Conservation (phyloP, 2,329 filamentous ascomycete species). For the Tolypocladium paradoxum region DNA sequence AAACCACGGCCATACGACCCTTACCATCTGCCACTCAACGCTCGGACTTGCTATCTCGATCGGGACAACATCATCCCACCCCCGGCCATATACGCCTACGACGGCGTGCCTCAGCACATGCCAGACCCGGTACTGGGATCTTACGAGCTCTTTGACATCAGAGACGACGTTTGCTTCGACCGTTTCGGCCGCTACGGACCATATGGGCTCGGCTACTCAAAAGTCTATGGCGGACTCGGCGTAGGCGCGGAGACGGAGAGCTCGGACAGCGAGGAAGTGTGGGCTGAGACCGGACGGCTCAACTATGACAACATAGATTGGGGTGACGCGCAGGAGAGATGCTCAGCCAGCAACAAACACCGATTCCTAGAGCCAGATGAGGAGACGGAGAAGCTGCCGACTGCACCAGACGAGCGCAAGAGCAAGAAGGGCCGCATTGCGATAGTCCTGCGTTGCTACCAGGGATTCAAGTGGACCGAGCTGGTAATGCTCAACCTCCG, state of each 20-base stretch:
- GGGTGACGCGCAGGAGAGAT: constrained; percentile 41
- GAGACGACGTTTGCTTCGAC: constrained; percentile 77
- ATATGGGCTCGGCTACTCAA: constrained; percentile 76
- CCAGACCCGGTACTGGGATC: constrained; percentile 71
- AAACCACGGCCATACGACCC: constrained; percentile 50
- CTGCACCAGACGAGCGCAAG: constrained; percentile 6
- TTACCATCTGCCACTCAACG: constrained; percentile 50
- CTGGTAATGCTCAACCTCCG: constrained; percentile 74
- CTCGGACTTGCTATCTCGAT: constrained; percentile 55
- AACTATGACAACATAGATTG: constrained; percentile 46
- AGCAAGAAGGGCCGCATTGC: constrained; percentile 52
- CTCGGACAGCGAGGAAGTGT: constrained; percentile 53
- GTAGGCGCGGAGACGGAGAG: constrained; percentile 64
- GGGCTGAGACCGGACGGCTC: constrained; percentile 43
- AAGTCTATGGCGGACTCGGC: constrained; percentile 57
- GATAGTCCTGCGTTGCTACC: constrained; percentile 71
- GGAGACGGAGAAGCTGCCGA: constrained; percentile 23
- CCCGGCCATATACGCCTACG: constrained; percentile 57
- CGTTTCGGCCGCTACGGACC: constrained; percentile 74
- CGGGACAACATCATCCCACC: constrained; percentile 41
- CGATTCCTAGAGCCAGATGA: constrained; percentile 39
- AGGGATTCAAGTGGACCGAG: constrained; percentile 65
- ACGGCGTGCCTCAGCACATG: constrained; percentile 63
- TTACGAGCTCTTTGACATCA: constrained; percentile 60
- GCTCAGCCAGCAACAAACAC: constrained; percentile 48